Percentiles rank a stretch among this genome's conserved stretches.
These are phyloP conservation scores for Elasticomyces elasticus DNA, from an alignment of 495 filamentous ascomycete species.

Conservation along the genomic window DNA sequence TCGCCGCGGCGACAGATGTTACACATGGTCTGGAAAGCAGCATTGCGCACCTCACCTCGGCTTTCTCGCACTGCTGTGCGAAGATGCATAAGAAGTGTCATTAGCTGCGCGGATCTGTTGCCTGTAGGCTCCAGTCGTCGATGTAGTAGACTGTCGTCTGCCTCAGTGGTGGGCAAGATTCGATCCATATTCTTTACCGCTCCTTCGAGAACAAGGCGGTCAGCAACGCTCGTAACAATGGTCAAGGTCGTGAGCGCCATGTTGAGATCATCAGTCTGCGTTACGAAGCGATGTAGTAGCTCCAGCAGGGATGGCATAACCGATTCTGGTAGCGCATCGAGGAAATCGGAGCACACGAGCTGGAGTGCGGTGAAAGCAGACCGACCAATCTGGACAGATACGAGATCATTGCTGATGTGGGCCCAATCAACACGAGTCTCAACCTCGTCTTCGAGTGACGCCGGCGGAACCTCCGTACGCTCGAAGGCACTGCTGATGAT, in stretches of 20 bases:
- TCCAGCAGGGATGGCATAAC: constrained; percentile 79
- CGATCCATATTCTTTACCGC: constrained; percentile 38
- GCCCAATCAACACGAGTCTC: constrained; percentile 23
- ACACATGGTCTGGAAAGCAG: constrained; percentile 82
- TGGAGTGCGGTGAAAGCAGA: constrained; percentile 81
- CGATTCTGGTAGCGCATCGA: constrained; percentile 63
- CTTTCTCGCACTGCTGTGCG: constrained; percentile 66
- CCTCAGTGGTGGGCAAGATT: constrained; percentile 34
- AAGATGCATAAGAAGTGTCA: constrained; percentile 69
- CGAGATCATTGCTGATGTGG: constrained; percentile 19
- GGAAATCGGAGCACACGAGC: constrained; percentile 88
- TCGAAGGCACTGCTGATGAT: constrained; percentile 78
- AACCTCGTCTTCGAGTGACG: constrained; percentile 16
- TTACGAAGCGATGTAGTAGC: constrained; percentile 76
- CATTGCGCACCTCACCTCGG: constrained; percentile 79
- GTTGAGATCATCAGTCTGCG: constrained; percentile 84
- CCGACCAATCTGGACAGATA: constrained; percentile 63
- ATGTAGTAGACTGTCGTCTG: constrained; percentile 34
- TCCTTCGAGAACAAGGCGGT: constrained; percentile 56
- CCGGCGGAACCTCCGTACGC: neutral
- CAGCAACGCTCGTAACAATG: constrained; percentile 90
- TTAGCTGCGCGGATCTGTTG: constrained; percentile 63
- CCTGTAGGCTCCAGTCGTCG: constrained; percentile 41
- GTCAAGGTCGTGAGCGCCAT: constrained; percentile 92
- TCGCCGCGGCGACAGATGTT: constrained; percentile 86